Conservation (phyloP, 148 eudicot genomes). For the Rhododendron simsii region DNA sequence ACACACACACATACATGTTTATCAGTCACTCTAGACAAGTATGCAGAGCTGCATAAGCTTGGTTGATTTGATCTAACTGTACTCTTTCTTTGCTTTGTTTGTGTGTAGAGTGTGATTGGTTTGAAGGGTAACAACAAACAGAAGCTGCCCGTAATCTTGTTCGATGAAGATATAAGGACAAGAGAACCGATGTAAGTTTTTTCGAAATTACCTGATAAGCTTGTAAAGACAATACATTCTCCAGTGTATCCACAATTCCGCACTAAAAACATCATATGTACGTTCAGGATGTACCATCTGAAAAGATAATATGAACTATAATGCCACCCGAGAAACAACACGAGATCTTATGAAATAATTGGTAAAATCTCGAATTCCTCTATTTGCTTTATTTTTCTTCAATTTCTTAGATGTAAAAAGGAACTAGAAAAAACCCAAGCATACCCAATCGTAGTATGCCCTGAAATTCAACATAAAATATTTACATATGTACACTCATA, state of each 20-base stretch:
- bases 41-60: not conserved
- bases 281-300: not conserved
- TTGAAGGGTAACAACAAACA: constrained; percentile 19
- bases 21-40: not conserved
- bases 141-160: constrained; percentile 16
- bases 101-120: constrained; percentile 7
- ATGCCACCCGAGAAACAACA: not conserved
- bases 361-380: not conserved
- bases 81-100: not conserved
- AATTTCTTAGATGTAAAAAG: not conserved
- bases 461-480: not conserved
- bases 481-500: not conserved
- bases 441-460: not conserved
- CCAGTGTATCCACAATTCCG: not conserved
- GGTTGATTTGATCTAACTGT: not conserved
- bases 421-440: not conserved
- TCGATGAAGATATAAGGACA: constrained; percentile 9
- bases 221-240: not conserved
- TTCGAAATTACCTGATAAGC: not conserved
- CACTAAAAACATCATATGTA: not conserved
- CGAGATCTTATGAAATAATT: not conserved
- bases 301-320: not conserved
- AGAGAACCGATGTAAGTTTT: constrained; percentile 8
- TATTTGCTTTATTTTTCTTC: not conserved
- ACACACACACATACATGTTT: not conserved